Conservation (phyloP, 208 protist species). For the Wallacemonas sp. region DNA sequence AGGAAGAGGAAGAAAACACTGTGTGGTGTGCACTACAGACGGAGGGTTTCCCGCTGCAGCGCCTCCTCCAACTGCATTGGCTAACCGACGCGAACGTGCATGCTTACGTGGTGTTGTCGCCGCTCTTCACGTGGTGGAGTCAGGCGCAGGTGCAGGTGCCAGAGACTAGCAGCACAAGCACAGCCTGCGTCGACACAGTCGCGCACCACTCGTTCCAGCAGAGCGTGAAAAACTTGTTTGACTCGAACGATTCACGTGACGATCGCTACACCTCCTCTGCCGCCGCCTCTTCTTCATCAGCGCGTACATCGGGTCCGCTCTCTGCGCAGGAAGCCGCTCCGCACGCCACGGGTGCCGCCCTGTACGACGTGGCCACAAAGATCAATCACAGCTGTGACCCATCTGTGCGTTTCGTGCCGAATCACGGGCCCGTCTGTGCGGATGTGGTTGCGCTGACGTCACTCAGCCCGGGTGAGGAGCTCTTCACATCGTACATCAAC, state of each 20-base stretch:
- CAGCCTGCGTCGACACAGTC: too few species aligned
- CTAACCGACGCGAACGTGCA: conserved; percentile 52
- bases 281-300: background rate
- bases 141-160: conserved; percentile 5
- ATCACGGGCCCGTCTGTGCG: conserved; percentile 28
- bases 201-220: background rate
- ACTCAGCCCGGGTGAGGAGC: conserved; percentile 34
- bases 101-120: conserved; percentile 46
- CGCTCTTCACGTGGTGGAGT: conserved; percentile 44
- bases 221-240: too few species aligned
- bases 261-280: too few species aligned
- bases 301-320: background rate
- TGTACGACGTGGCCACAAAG: conserved; percentile 49
- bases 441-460: conserved; percentile 36
- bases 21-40: background rate
- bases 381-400: conserved; percentile 65
- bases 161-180: background rate
- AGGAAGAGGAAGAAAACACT: background rate
- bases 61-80: conserved; percentile 49
- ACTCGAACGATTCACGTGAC: too few species aligned
- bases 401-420: conserved; percentile 46
- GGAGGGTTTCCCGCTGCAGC: conserved; percentile 36
- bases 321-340: conserved; percentile 10
- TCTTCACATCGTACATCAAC: conserved; percentile 53
- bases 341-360: conserved; percentile 39